Evolutionary conservation across 2,329 filamentous ascomycete species (phyloP), one percentile per base, ranked within the genome.

Genomic region (Rhinocladiella mackenziei): DNA sequence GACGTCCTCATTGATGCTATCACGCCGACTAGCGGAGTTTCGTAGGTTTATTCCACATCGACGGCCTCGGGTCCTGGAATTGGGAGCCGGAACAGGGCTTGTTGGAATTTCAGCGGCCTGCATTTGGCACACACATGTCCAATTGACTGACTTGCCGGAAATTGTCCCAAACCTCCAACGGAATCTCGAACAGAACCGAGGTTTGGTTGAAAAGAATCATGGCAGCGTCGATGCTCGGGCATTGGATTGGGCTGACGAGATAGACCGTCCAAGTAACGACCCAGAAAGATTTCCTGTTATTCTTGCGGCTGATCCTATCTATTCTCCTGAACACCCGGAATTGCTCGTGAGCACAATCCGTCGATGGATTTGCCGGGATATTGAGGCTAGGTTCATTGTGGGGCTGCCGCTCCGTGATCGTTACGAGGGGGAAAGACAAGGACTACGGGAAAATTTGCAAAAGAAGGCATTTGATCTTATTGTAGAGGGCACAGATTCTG

Each of bases 21-120:
- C 91, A 0, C 83, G 79, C 55, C 80, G 85, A 17, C 75, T 97
- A 18, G 59, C 60, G 35, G 51, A 48, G 2, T 60, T 75, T 6
- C 43, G 47, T 19, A 42, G 35, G 31, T 46, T 52, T 30, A 39
- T 55, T 8, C 47, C 45, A 7, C 10, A 17, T 15, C 32, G 28
- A 26, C 26, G 35, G 13, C 51, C 66, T 13, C 62, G 64, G 19
- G 69, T 76, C 4, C 73, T 97, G 6, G 91, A 97, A 62, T 75
- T 97, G 2, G 92, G 91, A 3, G 83, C 91, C 0, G 91, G 92
- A 0, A 97, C 91, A 0, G 91, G 91, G 0, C 75, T 98, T n/a
- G 77, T 95, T 7, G 92, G 92, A 0, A 71, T 97, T 31, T 84
- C 89, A 1, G 87, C 89, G 17, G 87, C 89, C 5, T 80, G 79